Evolutionary conservation across 1,139 yeast genomes (phyloP), one percentile per base, ranked within the genome.

Genomic region (Yamadazyma atmosphaerica): DNA sequence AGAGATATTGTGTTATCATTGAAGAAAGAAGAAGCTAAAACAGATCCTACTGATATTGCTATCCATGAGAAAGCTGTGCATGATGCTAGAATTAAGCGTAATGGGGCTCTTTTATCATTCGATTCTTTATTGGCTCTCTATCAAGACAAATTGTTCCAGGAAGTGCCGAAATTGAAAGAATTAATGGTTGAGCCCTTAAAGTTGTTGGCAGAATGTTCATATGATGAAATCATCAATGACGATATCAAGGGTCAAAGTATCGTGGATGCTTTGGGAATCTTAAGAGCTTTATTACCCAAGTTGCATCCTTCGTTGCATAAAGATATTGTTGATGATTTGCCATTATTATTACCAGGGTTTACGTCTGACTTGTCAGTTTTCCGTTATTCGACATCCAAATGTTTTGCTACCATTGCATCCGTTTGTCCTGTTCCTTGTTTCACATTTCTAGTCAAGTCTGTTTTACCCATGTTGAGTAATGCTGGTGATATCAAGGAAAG

Each of bases 361-460:
- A 74, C 74, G 42, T 85, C 94, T 0, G 69, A 74, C 19, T 82
- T 72, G 48, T 79, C 98, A 0, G 96, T 92, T 1, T 75, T 92
- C 53, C 74, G 99, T 34, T 92, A 87, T 59, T 84, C 96, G 0
- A 82, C 96, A 1, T 92, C 98, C 2, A 88, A 88, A 60, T 86
- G 96, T 48, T 76, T 92, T 54, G 92, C 98, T 0, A 79, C 87
- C 0, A 70, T 90, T 23, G 84, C 96, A 45, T 74, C 81, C n/a
- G 81, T 80, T 2, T 68, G 81, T 37, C 90, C 96, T 3, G 72
- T 86, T 0, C 68, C 72, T 32, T 88, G 89, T 1, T 86, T 94
- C 59, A 83, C 94, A 4, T 80, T 81, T 47, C 70, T 90, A 45
- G 92, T 94, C n/a, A 82, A 83, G 46, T 68, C 77, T 9, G 73